A percentile compares a stretch with the other conserved stretches of the same genome.
These are phyloP conservation scores for Phytophthora multivora DNA, from an alignment of 352 stramenopile species.

Conservation along the genomic window DNA sequence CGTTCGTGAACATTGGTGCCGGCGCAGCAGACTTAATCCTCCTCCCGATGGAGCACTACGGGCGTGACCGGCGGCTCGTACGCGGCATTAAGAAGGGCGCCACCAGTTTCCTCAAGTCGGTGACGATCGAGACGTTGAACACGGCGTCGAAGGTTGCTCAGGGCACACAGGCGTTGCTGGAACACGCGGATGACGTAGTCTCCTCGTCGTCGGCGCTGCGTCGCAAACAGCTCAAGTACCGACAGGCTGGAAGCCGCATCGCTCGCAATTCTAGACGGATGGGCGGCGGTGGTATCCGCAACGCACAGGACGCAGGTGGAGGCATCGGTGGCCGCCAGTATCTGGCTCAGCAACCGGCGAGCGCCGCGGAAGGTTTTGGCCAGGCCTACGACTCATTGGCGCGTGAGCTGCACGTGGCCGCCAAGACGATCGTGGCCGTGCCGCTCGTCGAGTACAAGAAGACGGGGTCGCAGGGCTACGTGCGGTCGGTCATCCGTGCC, in stretches of 20 bases:
- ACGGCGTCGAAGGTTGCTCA: slow-evolving; percentile 84
- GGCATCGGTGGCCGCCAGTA: slow-evolving; percentile 86
- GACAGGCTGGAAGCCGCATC: slow-evolving; percentile 77
- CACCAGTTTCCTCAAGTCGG: slow-evolving; percentile 87
- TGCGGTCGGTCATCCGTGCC: slow-evolving; percentile 87
- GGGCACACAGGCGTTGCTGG: slow-evolving; percentile 78
- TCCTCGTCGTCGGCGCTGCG: slow-evolving; percentile 64
- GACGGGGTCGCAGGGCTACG: slow-evolving; percentile 88
- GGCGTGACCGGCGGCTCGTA: slow-evolving; percentile 80
- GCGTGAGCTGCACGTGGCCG: slow-evolving; percentile 80
- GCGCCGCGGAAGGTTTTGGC: slow-evolving; percentile 77
- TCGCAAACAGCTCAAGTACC: slow-evolving; percentile 80
- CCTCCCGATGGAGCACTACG: slow-evolving; percentile 87
- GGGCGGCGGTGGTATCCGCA: slow-evolving; percentile 79
- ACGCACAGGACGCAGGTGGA: slow-evolving; percentile 66
- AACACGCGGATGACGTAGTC: slow-evolving; percentile 86
- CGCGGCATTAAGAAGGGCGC: slow-evolving; percentile 85
- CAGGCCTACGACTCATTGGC: slow-evolving; percentile 88
- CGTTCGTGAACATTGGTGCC: slow-evolving; percentile 88
- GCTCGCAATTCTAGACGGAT: slow-evolving; percentile 79
- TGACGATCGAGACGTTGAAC: slow-evolving; percentile 89
- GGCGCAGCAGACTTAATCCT: slow-evolving; percentile 86
- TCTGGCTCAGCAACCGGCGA: slow-evolving; percentile 80
- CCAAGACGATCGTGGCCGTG: slow-evolving; percentile 89
- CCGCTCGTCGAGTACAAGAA: slow-evolving; percentile 92